Base-by-base conservation (phyloP, 306 rosid species). In the Quercus cerris region DNA sequence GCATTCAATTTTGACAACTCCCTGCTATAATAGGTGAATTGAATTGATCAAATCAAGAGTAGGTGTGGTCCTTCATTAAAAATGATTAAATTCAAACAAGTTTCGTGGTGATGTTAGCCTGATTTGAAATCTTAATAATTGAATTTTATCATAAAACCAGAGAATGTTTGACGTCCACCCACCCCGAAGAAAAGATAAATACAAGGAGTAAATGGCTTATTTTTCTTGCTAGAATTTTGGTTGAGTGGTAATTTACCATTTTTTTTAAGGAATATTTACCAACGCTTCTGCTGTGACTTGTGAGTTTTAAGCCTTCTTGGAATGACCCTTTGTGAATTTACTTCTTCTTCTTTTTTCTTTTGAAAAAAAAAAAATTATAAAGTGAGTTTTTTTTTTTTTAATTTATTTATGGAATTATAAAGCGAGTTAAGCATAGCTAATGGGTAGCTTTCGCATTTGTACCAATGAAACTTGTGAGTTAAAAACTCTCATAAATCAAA, bases 41-140 rank as follows among this genome's bases (percentile, higher is more conserved):
- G 79, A 84, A 77, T 80, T 77, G 62, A 73, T 74, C 70, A 68
- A 74, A 38, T 75, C 52, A 68, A 64, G 74, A 71, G 56, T 9
- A n/a, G 72, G 23, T 35, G 0, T n/a, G 54, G 19, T 9, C 54
- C 49, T 11, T 25, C 33, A 28, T 11, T 19, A 35, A 68, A 22
- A 3, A 1, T n/a, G 52, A 35, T n/a, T 68, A 15, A 19, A 19
- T 68, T 68, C 71, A 66, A 66, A 31, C 71, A 30, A 30, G 71
- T 66, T 35, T 68, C 3, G 2, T 63, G 38, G 44, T 11, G 38
- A 27, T 1, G 38, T 62, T 33, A 62, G 12, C 35, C 14, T 17
- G 14, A 3, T 11, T 3, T 11, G 17, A 62, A 25, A 62, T 62
- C 52, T 46, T 46, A 49, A 49, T 49, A 49, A 49, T 49, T 49